phyloP scores from a whole-genome alignment of 1,284 basidiomycete species.

The Mycosarcoma mackinlayi region DNA sequence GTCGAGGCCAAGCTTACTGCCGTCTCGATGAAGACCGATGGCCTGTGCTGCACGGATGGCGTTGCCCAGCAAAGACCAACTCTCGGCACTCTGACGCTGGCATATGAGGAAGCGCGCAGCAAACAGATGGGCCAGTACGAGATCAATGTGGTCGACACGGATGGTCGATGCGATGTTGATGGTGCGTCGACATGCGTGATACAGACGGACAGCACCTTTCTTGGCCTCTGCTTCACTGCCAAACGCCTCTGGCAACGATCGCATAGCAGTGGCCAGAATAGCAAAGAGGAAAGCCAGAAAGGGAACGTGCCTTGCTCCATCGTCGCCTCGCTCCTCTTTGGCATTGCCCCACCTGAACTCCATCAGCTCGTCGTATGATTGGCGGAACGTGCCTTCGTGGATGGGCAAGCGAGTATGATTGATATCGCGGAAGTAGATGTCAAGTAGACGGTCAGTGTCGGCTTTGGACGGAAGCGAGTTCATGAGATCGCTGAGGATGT shows the following conservation, averaged over 20 bases:
- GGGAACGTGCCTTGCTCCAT: constrained; percentile 80
- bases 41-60: constrained; percentile 93
- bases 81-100: constrained; percentile 87
- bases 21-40: constrained; percentile 90
- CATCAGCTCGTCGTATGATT: constrained; percentile 82
- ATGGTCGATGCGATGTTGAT: constrained; percentile 60
- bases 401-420: constrained; percentile 95
- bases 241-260: constrained; percentile 81
- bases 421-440: constrained; percentile 71
- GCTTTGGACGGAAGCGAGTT: constrained; percentile 53
- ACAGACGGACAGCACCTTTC: constrained; percentile 54
- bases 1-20: constrained; percentile 74
- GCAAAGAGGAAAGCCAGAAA: constrained; percentile 91
- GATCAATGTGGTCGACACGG: constrained; percentile 64
- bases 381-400: constrained; percentile 84
- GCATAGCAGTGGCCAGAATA: constrained; percentile 87
- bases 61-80: constrained; percentile 93
- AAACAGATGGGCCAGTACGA: constrained; percentile 61
- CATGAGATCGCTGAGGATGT: constrained; percentile 60
- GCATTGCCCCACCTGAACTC: constrained; percentile 68
- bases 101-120: constrained; percentile 89
- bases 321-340: constrained; percentile 65
- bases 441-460: constrained; percentile 56
- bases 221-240: constrained; percentile 55
- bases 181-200: constrained; percentile 75